Percentiles rank a stretch among this genome's conserved stretches.
phyloP scores from a whole-genome alignment of 441 rosid genomes.

The Gossypium gossypioides region DNA sequence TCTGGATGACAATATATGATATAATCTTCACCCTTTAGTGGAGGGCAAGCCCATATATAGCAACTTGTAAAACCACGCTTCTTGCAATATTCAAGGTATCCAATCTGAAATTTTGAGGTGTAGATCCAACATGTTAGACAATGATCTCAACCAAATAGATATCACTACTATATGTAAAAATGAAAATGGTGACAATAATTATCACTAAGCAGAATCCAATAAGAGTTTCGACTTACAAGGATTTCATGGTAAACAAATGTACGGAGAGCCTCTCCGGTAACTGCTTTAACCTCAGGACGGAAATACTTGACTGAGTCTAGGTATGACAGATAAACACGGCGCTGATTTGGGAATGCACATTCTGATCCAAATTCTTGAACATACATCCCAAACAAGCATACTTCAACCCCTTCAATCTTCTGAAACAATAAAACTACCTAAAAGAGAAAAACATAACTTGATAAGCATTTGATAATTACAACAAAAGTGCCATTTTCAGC shows the following conservation, averaged over 20 bases:
- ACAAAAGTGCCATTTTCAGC: neutral
- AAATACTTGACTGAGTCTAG: slow-evolving; percentile 96
- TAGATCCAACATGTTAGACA: slow-evolving; percentile 7
- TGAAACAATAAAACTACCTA: slow-evolving; percentile 94
- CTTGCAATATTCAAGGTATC: slow-evolving; percentile 98
- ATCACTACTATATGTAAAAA: neutral
- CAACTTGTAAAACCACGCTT: slow-evolving; percentile 97
- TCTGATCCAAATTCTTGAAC: slow-evolving; percentile 99
- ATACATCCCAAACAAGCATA: slow-evolving; percentile 97
- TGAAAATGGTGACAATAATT: slow-evolving; percentile 10
- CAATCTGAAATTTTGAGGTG: slow-evolving; percentile 49
- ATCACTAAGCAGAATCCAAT: neutral
- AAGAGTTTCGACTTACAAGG: slow-evolving; percentile 43
- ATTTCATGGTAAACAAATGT: slow-evolving; percentile 97
- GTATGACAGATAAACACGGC: slow-evolving; percentile 91
- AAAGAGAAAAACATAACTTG: slow-evolving; percentile 20
- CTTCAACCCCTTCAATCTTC: slow-evolving; percentile 99
- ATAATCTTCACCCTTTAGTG: slow-evolving; percentile 96
- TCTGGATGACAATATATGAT: slow-evolving; percentile 98
- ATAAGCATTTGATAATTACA: neutral
- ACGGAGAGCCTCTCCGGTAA: slow-evolving; percentile 92
- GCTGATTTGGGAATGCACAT: slow-evolving; percentile 72
- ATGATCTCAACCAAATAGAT: slow-evolving; percentile 4
- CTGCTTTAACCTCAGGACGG: slow-evolving; percentile 90
- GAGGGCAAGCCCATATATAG: slow-evolving; percentile 99